Percentiles rank a stretch among this genome's conserved stretches.
These are phyloP conservation scores for Peronosclerospora sorghi DNA, from an alignment of 352 stramenopile species.

Conservation along the genomic window DNA sequence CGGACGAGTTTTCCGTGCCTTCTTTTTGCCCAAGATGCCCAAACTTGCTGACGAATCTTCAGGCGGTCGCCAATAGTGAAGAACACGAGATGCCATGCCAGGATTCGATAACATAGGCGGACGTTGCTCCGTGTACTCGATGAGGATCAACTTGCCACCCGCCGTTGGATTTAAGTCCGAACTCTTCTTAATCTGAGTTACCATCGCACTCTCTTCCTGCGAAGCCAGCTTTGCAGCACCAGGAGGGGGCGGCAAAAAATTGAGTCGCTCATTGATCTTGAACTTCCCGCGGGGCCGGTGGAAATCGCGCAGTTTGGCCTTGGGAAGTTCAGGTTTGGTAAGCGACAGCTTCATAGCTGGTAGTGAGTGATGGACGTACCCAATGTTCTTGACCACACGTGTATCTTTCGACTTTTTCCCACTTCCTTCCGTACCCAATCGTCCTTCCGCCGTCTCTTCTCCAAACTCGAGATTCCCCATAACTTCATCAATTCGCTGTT, in stretches of 20 bases:
- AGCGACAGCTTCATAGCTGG: conserved; percentile 81
- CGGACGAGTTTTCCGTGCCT: conserved; percentile 49
- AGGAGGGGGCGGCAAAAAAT: conserved; percentile 36
- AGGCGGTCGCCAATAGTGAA: conserved; percentile 77
- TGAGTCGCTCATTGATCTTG: conserved; percentile 73
- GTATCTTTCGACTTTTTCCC: conserved; percentile 78
- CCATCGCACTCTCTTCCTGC: conserved; percentile 58
- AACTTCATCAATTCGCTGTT: conserved; percentile 69
- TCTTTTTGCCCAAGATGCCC: conserved; percentile 58
- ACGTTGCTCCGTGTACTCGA: conserved; percentile 80
- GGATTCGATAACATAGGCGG: conserved; percentile 73
- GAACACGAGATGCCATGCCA: conserved; percentile 71
- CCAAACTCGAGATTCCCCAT: conserved; percentile 75
- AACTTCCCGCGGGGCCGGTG: conserved; percentile 77
- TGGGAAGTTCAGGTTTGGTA: conserved; percentile 76
- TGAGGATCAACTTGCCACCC: conserved; percentile 65
- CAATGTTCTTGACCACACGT: conserved; percentile 79
- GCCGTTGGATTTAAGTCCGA: conserved; percentile 68
- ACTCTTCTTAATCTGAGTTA: conserved; percentile 84
- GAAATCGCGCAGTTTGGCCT: conserved; percentile 72
- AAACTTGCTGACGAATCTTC: conserved; percentile 28
- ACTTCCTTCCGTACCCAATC: conserved; percentile 49
- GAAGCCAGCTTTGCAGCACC: conserved; percentile 28
- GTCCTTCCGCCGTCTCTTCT: conserved; percentile 56
- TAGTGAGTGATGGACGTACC: conserved; percentile 73